phyloP scores from a whole-genome alignment of 805 yeast species.

The Pichia heedii region DNA sequence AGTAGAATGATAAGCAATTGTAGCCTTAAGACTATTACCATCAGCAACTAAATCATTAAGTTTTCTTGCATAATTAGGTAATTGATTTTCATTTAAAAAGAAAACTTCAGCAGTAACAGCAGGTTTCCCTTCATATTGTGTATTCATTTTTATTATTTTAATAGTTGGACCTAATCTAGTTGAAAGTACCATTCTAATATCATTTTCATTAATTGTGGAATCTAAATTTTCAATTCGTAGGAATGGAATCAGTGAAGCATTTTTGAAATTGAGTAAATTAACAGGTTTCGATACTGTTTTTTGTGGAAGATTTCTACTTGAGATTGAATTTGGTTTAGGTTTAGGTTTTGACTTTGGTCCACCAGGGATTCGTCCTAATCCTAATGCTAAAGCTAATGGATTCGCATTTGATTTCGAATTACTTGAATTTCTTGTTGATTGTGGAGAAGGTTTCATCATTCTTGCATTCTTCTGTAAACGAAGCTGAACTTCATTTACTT shows the following conservation, averaged over 20 bases:
- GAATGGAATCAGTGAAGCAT: constrained; percentile 17
- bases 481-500: no score
- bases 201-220: constrained; percentile 23
- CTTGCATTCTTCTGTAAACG: no score
- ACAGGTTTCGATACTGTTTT: background rate
- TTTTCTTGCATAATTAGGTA: constrained; percentile 5
- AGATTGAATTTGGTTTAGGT: background rate
- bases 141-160: constrained; percentile 9
- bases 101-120: constrained; percentile 16
- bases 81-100: constrained; percentile 7
- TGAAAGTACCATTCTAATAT: constrained; percentile 21
- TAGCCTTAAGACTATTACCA: constrained; percentile 8
- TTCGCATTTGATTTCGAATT: background rate
- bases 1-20: constrained; percentile 7
- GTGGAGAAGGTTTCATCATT: no score
- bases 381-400: background rate
- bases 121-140: background rate
- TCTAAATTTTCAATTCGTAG: constrained; percentile 25
- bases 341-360: background rate
- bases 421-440: no score
- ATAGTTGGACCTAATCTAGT: constrained; percentile 14
- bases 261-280: constrained; percentile 14
- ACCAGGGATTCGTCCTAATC: background rate
- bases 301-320: background rate
- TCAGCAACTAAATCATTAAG: constrained; percentile 13